These are phyloP conservation scores for Podospora didyma DNA, from an alignment of 495 filamentous ascomycete species.

Conservation along the genomic window DNA sequence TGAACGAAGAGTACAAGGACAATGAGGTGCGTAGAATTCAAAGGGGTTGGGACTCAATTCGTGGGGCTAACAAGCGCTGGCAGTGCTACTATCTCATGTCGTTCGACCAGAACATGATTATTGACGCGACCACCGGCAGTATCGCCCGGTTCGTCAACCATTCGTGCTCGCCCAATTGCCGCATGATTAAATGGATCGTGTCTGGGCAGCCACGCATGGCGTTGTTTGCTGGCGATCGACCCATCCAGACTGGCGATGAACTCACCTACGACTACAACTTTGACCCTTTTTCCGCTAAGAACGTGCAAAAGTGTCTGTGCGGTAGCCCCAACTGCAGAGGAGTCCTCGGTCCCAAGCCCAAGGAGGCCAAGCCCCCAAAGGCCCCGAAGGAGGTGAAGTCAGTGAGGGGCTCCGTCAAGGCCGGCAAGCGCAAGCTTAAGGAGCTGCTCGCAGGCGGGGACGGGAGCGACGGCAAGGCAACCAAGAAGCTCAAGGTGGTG, in stretches of 20 bases:
- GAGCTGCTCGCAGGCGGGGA: constrained; percentile 19
- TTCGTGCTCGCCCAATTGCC: constrained; percentile 94
- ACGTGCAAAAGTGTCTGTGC: constrained; percentile 79
- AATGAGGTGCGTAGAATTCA: constrained; percentile 63
- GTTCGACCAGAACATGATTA: constrained; percentile 97
- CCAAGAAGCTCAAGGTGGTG: constrained; percentile 25
- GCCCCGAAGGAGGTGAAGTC: constrained; percentile 24
- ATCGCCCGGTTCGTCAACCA: constrained; percentile 98
- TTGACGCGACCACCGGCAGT: constrained; percentile 91
- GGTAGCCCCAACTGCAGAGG: constrained; percentile 73
- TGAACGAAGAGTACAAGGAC: constrained; percentile 88
- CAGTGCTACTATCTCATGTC: constrained; percentile 98
- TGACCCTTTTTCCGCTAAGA: constrained; percentile 79
- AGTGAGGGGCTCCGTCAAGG: constrained; percentile 17
- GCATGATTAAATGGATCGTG: constrained; percentile 98
- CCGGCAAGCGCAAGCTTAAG: constrained; percentile 29
- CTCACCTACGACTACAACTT: constrained; percentile 99
- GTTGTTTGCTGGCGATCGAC: constrained; percentile 84
- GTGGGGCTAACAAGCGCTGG: constrained; percentile 1
- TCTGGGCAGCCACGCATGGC: constrained; percentile 93
- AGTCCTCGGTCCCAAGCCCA: constrained; percentile 70
- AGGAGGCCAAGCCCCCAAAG: constrained; percentile 47
- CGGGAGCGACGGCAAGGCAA: constrained; percentile 13
- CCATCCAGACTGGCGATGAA: constrained; percentile 90
- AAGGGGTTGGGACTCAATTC: too few species aligned